Evolutionary conservation across 148 eudicot species (phyloP).

Genomic region (Persicaria tinctoria): DNA sequence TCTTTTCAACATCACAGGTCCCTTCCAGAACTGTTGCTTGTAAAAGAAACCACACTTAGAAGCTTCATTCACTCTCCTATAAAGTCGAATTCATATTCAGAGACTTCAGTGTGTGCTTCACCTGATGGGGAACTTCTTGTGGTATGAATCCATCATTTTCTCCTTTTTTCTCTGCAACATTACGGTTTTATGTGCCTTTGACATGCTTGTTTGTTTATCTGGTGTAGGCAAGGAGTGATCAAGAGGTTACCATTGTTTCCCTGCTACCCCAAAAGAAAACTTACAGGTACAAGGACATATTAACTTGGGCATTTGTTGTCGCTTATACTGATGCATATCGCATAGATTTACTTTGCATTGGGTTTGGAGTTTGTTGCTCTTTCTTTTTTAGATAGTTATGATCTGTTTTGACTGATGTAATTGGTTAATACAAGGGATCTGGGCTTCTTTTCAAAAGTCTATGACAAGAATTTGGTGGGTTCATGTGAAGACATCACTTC

Average conservation of each 20-base stretch:
- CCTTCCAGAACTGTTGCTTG: conserved; percentile 72
- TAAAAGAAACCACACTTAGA: conserved; percentile 63
- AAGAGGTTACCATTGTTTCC: conserved; percentile 64
- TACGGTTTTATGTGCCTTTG: neutral
- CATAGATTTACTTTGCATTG: too few relatives aligned
- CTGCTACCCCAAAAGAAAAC: conserved; percentile 42
- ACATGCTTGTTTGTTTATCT: neutral
- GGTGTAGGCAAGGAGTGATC: conserved; percentile 62
- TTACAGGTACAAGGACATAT: conserved; percentile 35
- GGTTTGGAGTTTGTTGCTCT: neutral
- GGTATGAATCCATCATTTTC: conserved; percentile 30
- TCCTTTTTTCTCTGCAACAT: neutral
- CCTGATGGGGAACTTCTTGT: conserved; percentile 59
- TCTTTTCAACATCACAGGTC: conserved; percentile 43
- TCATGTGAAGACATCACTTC: conserved; percentile 35
- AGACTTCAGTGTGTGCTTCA: conserved; percentile 52
- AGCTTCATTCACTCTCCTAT: conserved; percentile 40
- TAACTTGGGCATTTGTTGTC: neutral
- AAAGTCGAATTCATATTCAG: conserved; percentile 41
- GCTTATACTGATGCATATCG: too few relatives aligned
- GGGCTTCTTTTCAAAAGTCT: conserved; percentile 53
- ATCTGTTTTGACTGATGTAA: neutral
- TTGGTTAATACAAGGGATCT: conserved; percentile 32
- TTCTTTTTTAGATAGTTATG: neutral
- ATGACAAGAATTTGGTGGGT: conserved; percentile 36